These are phyloP conservation scores for Taphrina deformans DNA, from an alignment of 1,139 yeast genomes.

Conservation along the genomic window DNA sequence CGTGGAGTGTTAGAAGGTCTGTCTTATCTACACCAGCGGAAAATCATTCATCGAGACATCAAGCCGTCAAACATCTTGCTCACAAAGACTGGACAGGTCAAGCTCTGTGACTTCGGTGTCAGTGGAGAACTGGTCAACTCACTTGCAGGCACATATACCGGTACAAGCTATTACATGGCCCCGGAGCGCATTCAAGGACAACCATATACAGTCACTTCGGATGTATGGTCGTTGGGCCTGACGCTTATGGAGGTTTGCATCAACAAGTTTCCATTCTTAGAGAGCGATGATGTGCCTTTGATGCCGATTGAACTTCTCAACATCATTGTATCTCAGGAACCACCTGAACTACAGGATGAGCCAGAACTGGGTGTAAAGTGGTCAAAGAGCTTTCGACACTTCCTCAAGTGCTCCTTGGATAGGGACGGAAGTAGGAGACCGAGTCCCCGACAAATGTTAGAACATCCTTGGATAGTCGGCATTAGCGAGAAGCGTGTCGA, in stretches of 20 bases:
- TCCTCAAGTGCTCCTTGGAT: conserved; percentile 74
- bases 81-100: conserved; percentile 75
- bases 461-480: conserved; percentile 87
- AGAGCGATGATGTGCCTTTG: conserved; percentile 46
- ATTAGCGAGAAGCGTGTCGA: conserved; percentile 57
- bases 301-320: conserved; percentile 85
- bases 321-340: conserved; percentile 71
- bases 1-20: conserved; percentile 79
- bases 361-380: conserved; percentile 74
- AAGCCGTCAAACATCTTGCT: conserved; percentile 94
- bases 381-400: conserved; percentile 80
- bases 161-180: conserved; percentile 97
- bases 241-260: conserved; percentile 85
- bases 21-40: conserved; percentile 70
- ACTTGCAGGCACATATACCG: conserved; percentile 91
- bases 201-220: conserved; percentile 86
- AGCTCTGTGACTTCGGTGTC: conserved; percentile 95
- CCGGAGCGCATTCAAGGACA: conserved; percentile 97
- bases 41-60: conserved; percentile 93
- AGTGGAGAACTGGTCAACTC: conserved; percentile 94
- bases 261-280: conserved; percentile 61
- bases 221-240: conserved; percentile 93
- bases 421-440: conserved; percentile 81
- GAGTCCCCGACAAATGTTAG: conserved; percentile 86
- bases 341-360: conserved; percentile 76